These are phyloP conservation scores for Scedosporium dehoogii DNA, from an alignment of 2,329 filamentous ascomycete genomes.

Conservation along the genomic window DNA sequence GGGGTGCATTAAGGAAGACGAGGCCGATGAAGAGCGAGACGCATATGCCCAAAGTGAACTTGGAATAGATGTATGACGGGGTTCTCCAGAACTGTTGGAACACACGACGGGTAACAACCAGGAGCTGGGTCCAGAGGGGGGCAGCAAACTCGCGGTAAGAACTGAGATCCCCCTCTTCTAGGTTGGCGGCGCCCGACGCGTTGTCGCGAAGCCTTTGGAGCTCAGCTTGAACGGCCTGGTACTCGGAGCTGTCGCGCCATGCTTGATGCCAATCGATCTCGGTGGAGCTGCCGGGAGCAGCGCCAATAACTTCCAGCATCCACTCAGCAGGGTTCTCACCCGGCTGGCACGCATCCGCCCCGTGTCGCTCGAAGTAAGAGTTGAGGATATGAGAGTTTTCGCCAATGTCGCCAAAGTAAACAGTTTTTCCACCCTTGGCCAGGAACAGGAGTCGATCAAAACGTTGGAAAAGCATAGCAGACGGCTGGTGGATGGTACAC, in stretches of 20 bases:
- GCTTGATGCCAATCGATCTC: conserved; percentile 56
- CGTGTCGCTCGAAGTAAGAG: conserved; percentile 67
- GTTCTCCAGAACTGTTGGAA: conserved; percentile 92
- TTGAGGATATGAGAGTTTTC: conserved; percentile 58
- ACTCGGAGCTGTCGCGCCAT: conserved; percentile 52
- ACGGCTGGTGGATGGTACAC: conserved; percentile 98
- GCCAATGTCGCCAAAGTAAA: conserved; percentile 76
- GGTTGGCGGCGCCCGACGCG: conserved; percentile 23
- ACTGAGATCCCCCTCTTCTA: conserved; percentile 23
- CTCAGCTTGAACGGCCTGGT: conserved; percentile 43
- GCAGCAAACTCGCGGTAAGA: conserved; percentile 72
- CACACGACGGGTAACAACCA: conserved; percentile 59
- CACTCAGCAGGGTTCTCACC: conserved; percentile 75
- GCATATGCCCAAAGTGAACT: conserved; percentile 55
- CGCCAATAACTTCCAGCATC: conserved; percentile 58
- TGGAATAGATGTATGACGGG: conserved; percentile 81
- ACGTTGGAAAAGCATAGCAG: conserved; percentile 85
- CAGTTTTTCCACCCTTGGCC: conserved; percentile 63
- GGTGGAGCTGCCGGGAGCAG: conserved; percentile 52
- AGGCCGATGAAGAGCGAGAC: conserved; percentile 73
- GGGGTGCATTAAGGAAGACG: conserved; percentile 63
- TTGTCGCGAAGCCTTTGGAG: conserved; percentile 43
- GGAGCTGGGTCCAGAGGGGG: conserved; percentile 58
- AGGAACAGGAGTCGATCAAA: conserved; percentile 77
- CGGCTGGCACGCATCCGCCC: conserved; percentile 52